Percentiles rank a stretch among this genome's conserved stretches.
These are phyloP conservation scores for Trypethelium eluteriae DNA, from an alignment of 495 filamentous ascomycete genomes.

Conservation along the genomic window DNA sequence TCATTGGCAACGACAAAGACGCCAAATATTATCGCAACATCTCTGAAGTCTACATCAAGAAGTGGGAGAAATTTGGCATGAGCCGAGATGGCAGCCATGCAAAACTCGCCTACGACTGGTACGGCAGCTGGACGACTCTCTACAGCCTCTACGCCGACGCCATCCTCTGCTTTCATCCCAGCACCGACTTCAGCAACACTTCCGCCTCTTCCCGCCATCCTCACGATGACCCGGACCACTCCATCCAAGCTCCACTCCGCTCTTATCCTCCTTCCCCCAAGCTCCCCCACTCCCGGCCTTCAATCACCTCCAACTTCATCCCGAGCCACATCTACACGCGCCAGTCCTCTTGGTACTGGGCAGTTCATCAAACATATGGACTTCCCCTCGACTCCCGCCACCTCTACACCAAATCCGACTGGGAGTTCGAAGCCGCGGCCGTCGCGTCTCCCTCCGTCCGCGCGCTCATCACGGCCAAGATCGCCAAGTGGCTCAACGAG, in stretches of 20 bases:
- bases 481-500: conserved; percentile 39
- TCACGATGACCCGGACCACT: conserved; percentile 11
- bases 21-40: conserved; percentile 62
- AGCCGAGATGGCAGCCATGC: conserved; percentile 76
- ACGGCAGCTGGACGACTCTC: conserved; percentile 83
- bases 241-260: neutral
- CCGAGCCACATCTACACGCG: conserved; percentile 36
- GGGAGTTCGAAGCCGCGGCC: conserved; percentile 39
- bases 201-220: neutral
- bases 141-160: conserved; percentile 40
- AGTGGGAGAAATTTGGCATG: conserved; percentile 76
- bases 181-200: conserved; percentile 19
- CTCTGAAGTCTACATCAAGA: conserved; percentile 66
- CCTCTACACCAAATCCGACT: conserved; percentile 41
- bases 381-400: conserved; percentile 40
- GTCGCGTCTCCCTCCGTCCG: conserved; percentile 31
- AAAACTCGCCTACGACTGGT: conserved; percentile 90
- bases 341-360: conserved; percentile 35
- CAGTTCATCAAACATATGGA: conserved; percentile 38
- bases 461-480: conserved; percentile 30
- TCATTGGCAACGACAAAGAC: conserved; percentile 60
- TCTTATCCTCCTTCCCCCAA: neutral
- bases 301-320: conserved; percentile 33
- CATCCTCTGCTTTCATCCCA: conserved; percentile 38
- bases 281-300: conserved; percentile 13